Percentiles rank a stretch among this genome's conserved stretches.
These are phyloP conservation scores for Trametes cinnabarina DNA, from an alignment of 768 basidiomycete genomes.

Conservation along the genomic window DNA sequence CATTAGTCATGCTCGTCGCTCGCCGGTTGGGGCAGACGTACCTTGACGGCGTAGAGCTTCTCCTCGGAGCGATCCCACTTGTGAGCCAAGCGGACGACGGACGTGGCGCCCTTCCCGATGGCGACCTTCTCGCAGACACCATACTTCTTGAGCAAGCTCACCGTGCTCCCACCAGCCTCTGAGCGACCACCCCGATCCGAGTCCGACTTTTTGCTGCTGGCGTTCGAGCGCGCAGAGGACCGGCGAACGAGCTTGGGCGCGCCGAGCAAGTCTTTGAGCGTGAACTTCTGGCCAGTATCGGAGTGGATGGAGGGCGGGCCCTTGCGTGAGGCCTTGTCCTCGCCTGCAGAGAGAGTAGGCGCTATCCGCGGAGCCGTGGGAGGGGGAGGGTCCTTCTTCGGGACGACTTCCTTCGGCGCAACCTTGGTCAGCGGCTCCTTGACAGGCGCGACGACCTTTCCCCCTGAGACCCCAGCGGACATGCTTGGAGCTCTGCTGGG, in stretches of 20 bases:
- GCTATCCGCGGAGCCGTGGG: slow-evolving; percentile 27
- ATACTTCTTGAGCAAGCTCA: slow-evolving; percentile 81
- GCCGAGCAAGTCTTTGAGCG: slow-evolving; percentile 69
- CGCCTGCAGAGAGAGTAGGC: slow-evolving; percentile 24
- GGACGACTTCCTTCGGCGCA: slow-evolving; percentile 3
- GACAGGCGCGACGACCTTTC: slow-evolving; percentile 28
- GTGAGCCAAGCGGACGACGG: slow-evolving; percentile 92
- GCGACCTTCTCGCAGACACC: slow-evolving; percentile 96
- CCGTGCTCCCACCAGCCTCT: slow-evolving; percentile 50
- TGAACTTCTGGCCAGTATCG: slow-evolving; percentile 70
- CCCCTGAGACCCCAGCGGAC: slow-evolving; percentile 41
- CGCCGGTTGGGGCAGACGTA: slow-evolving; percentile 35
- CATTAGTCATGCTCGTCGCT: neutral
- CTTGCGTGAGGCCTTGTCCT: slow-evolving; percentile 12
- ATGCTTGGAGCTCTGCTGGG: slow-evolving; percentile 54
- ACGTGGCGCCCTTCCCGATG: slow-evolving; percentile 98
- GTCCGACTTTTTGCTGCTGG: slow-evolving; percentile 64
- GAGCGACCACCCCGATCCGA: slow-evolving; percentile 51
- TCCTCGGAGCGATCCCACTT: slow-evolving; percentile 98
- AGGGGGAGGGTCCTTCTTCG: slow-evolving; percentile 22
- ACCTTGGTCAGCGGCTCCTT: slow-evolving; percentile 17
- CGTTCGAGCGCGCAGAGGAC: slow-evolving; percentile 67
- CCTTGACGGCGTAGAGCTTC: slow-evolving; percentile 98
- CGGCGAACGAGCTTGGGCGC: slow-evolving; percentile 76
- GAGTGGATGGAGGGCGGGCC: slow-evolving; percentile 37